phyloP scores from a whole-genome alignment of 495 filamentous ascomycete genomes.

The Lasiosphaeria miniovina region DNA sequence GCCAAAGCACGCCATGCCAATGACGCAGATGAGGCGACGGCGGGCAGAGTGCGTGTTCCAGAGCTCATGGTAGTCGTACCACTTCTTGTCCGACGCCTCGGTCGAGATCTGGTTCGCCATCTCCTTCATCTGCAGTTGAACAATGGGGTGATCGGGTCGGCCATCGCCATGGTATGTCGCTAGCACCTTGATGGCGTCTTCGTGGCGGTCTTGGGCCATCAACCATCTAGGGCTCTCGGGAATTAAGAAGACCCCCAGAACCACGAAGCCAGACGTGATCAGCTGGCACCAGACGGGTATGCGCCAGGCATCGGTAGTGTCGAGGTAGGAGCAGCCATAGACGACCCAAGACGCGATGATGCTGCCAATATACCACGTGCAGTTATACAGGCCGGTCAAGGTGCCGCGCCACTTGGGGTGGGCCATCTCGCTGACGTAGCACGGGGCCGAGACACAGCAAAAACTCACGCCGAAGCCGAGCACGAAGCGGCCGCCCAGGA shows the following conservation, averaged over 20 bases:
- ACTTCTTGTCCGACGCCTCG: constrained; percentile 58
- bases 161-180: constrained; percentile 55
- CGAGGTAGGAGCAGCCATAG: constrained; percentile 27
- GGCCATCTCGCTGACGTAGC: constrained; percentile 71
- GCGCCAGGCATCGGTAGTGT: constrained; percentile 27
- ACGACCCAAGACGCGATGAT: constrained; percentile 33
- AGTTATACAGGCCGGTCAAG: constrained; percentile 44
- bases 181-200: constrained; percentile 52
- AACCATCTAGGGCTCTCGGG: constrained; percentile 41
- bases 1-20: constrained; percentile 63
- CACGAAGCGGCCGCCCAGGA: constrained; percentile 74
- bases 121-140: constrained; percentile 59
- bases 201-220: constrained; percentile 40
- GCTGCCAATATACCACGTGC: constrained; percentile 33
- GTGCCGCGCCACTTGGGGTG: constrained; percentile 69
- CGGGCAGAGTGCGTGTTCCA: constrained; percentile 57
- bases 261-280: constrained; percentile 33
- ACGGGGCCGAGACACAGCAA: constrained; percentile 64
- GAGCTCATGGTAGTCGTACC: constrained; percentile 65
- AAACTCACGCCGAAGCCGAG: constrained; percentile 72
- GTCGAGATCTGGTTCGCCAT: constrained; percentile 54
- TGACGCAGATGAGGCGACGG: constrained; percentile 59
- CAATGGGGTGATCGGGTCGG: constrained; percentile 40
- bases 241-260: constrained; percentile 31
- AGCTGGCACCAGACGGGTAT: constrained; percentile 40